Evolutionary conservation across 768 basidiomycete species (phyloP), one percentile per base, ranked within the genome.

Genomic region (Cubamyces lactineus): DNA sequence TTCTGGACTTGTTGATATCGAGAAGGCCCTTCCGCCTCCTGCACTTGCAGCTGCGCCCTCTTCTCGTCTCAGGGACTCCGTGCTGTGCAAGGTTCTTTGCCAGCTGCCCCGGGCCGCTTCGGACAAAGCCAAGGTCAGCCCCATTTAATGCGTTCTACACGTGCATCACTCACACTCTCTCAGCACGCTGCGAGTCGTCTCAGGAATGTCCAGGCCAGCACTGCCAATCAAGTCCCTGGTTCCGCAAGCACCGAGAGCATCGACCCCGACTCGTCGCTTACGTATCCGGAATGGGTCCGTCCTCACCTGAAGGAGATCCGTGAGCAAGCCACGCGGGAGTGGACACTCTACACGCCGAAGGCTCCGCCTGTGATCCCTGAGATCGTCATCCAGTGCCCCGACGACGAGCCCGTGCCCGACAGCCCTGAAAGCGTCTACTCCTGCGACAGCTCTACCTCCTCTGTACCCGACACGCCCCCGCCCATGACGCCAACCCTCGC

Each of bases 231-330:
- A 15, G 53, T 56, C n/a, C 28, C 23, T 26, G 2, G 34, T n/a
- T 47, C 21, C 34, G 15, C 21, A 3, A 41, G 38, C 38, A 6
- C 16, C 46, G 6, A 26, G n/a, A 24, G 13, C n/a, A 34, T 55
- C 53, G 53, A 54, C 47, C n/a, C 53, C 47, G 53, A 59, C 53
- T 45, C 63, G n/a, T 24, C 53, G 7, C 41, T 56, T 38, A 47
- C 23, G 6, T 64, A 56, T 34, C 58, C 58, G 34, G 58, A 59
- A 21, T 64, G 63, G 58, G 49, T 64, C 43, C 63, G 63, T 23
- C 63, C 53, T 43, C 50, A 64, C 54, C 48, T 60, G 7, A 21
- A 41, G 15, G 48, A 54, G 30, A 46, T 60, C 43, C 63, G 49
- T 21, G 63, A 60, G n/a, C 58, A 60, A 11, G 51, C 62, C 38